These are phyloP conservation scores for Suhomyces guaymorum DNA, from an alignment of 1,139 yeast genomes.

Conservation along the genomic window DNA sequence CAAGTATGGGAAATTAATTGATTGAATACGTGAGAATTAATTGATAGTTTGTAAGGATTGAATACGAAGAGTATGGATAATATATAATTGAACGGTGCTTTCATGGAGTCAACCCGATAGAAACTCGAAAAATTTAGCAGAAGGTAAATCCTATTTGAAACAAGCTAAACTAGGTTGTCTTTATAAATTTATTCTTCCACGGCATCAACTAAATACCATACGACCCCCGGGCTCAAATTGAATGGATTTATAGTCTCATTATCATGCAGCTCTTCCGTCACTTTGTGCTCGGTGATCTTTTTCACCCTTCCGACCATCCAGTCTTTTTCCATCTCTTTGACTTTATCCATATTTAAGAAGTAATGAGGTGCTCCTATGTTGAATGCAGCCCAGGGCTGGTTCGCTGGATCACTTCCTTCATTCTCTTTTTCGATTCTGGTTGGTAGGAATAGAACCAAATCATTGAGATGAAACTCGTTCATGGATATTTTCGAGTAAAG, in stretches of 20 bases:
- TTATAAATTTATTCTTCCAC: constrained; percentile 28
- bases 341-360: constrained; percentile 48
- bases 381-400: constrained; percentile 84
- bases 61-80: no score
- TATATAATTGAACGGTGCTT: no score
- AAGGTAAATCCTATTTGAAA: no score
- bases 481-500: constrained; percentile 60
- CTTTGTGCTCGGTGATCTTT: constrained; percentile 48
- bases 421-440: constrained; percentile 51
- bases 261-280: constrained; percentile 37
- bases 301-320: constrained; percentile 72
- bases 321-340: constrained; percentile 43
- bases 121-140: no score
- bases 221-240: constrained; percentile 46
- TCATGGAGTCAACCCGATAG: no score
- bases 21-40: no score
- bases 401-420: constrained; percentile 16
- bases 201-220: constrained; percentile 54
- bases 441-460: constrained; percentile 79
- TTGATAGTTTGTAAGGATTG: no score
- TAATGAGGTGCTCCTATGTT: constrained; percentile 80
- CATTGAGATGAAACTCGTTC: constrained; percentile 65
- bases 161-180: no score
- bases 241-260: constrained; percentile 47
- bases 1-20: no score